Evolutionary conservation across 192 early-diverging fungal genomes (phyloP).

Genomic region (Umbelopsis sp.): DNA sequence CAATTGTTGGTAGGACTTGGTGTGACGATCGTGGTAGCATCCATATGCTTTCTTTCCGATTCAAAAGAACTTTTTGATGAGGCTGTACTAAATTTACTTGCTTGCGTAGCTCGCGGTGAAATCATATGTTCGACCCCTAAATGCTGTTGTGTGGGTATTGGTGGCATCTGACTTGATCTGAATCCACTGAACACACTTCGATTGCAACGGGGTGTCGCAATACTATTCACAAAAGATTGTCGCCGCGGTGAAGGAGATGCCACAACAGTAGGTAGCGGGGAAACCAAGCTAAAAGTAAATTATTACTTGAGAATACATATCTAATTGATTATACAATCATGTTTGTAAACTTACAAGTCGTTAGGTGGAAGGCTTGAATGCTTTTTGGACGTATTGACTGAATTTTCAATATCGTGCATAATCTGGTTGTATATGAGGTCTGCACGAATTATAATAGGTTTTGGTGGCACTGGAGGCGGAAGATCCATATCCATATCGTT

Average conservation of each 20-base stretch:
- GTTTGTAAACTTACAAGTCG: neutral
- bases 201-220: conserved; percentile 10
- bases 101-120: conserved; percentile 13
- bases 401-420: conserved; percentile 1
- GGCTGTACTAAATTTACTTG: neutral
- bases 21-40: neutral
- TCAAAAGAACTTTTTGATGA: neutral
- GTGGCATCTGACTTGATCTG: neutral
- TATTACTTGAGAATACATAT: neutral
- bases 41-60: neutral
- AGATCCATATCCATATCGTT: conserved; percentile 8
- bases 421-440: conserved; percentile 13
- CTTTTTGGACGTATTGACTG: neutral
- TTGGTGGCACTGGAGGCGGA: conserved; percentile 30
- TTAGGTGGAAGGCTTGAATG: neutral
- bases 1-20: neutral
- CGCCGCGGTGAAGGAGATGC: neutral
- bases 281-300: neutral
- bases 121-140: conserved; percentile 27
- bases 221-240: conserved; percentile 11
- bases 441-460: conserved; percentile 9
- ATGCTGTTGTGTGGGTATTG: conserved; percentile 18
- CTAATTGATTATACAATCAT: neutral
- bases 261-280: neutral
- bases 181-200: neutral